These are phyloP conservation scores for Zoysia pacifica DNA, from an alignment of 176 grass and related monocot species.

Conservation along the genomic window DNA sequence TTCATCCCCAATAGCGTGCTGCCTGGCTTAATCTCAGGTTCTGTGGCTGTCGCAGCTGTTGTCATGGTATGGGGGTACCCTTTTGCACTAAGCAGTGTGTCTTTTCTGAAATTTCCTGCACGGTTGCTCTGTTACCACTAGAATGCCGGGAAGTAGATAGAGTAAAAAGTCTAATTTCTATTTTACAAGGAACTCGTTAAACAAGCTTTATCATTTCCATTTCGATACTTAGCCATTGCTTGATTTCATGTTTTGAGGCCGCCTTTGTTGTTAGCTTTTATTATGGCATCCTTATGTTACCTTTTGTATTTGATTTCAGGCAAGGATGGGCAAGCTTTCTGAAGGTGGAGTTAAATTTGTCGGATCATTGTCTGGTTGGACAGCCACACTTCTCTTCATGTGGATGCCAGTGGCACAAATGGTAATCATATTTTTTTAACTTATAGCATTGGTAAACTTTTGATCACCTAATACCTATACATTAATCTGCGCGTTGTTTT, in stretches of 20 bases:
- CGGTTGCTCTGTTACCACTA: conserved; percentile 6
- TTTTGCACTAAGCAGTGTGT: conserved; percentile 20
- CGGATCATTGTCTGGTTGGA: conserved; percentile 90
- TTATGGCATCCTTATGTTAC: conserved; percentile 15
- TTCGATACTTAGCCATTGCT: not conserved
- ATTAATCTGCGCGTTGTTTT: conserved; percentile 35
- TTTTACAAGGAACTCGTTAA: not conserved
- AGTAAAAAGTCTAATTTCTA: not conserved
- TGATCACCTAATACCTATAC: conserved; percentile 25
- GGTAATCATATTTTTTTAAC: conserved; percentile 54
- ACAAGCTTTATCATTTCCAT: not conserved
- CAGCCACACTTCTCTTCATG: conserved; percentile 98
- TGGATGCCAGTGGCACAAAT: conserved; percentile 97
- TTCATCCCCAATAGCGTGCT: conserved; percentile 83
- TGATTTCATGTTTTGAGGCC: conserved; percentile 17
- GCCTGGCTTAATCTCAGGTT: conserved; percentile 69
- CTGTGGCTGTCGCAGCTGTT: conserved; percentile 64
- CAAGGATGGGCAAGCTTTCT: conserved; percentile 81
- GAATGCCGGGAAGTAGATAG: not conserved
- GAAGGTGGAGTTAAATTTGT: conserved; percentile 59
- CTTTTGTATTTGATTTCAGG: conserved; percentile 53
- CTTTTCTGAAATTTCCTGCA: not conserved
- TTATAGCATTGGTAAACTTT: conserved; percentile 26
- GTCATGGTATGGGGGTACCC: conserved; percentile 50
- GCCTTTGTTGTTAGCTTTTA: not conserved